Percentiles rank a stretch among this genome's conserved stretches.
Conservation (phyloP, 768 basidiomycete species). For the Leucogyrophana mollusca region DNA sequence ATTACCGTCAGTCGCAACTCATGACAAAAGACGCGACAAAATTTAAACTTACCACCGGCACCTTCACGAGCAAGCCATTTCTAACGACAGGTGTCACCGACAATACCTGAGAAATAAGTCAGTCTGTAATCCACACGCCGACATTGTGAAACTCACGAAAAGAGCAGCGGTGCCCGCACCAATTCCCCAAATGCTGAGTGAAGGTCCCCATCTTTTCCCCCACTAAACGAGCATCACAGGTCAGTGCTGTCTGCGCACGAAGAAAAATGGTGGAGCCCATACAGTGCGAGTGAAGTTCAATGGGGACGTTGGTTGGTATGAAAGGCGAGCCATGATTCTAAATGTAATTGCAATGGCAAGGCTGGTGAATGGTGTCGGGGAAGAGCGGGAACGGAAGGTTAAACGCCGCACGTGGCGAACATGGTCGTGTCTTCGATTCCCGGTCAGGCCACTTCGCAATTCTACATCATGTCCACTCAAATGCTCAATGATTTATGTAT, state of each 20-base stretch:
- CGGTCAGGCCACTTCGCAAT: too few relatives aligned
- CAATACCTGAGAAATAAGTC: slow-evolving; percentile 48
- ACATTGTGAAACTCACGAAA: slow-evolving; percentile 48
- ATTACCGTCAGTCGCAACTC: background rate
- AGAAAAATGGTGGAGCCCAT: slow-evolving; percentile 16
- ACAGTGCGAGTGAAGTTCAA: slow-evolving; percentile 38
- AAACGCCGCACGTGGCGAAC: too few relatives aligned
- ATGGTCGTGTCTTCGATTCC: too few relatives aligned
- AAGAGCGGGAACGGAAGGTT: slow-evolving; percentile 4
- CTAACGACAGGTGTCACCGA: slow-evolving; percentile 86
- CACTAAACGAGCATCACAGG: slow-evolving; percentile 30
- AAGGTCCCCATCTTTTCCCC: slow-evolving; percentile 57
- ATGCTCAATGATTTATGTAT: too few relatives aligned
- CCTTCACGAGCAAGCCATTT: slow-evolving; percentile 67
- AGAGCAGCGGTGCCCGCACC: slow-evolving; percentile 66
- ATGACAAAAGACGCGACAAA: slow-evolving; percentile 3
- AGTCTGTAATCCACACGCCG: slow-evolving; percentile 9
- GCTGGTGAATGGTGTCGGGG: background rate
- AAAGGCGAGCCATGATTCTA: slow-evolving; percentile 43
- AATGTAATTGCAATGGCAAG: slow-evolving; percentile 4
- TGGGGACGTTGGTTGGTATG: slow-evolving; percentile 39
- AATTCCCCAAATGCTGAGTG: slow-evolving; percentile 68
- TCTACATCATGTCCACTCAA: too few relatives aligned
- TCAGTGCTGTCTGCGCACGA: slow-evolving; percentile 3
- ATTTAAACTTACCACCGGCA: slow-evolving; percentile 63